A percentile compares a stretch with the other conserved stretches of the same genome.
phyloP scores from a whole-genome alignment of 2,329 filamentous ascomycete genomes.

The Emmonsia crescens region DNA sequence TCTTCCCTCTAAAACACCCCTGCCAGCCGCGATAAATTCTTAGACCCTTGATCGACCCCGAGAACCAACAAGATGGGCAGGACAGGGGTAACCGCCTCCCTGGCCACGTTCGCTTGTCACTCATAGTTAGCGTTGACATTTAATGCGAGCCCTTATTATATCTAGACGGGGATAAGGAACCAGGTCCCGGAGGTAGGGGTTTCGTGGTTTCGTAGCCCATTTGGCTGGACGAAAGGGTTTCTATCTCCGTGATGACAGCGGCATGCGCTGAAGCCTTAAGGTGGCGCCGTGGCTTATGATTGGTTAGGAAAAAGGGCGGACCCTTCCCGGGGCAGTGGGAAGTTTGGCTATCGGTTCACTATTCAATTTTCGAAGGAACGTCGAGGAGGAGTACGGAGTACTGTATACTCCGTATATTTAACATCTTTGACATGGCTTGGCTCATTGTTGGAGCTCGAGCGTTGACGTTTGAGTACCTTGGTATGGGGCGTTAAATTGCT shows the following conservation, averaged over 20 bases:
- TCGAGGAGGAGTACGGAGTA: too few relatives aligned
- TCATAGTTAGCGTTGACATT: neutral
- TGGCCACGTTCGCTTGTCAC: neutral
- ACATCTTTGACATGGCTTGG: neutral
- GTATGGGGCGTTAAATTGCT: neutral
- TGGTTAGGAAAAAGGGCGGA: neutral
- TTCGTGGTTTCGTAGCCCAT: neutral
- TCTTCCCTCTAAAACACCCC: neutral
- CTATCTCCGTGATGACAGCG: neutral
- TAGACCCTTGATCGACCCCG: neutral
- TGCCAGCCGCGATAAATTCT: neutral
- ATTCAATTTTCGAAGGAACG: neutral
- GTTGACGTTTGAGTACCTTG: neutral
- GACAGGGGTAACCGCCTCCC: neutral
- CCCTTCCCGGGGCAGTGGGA: neutral
- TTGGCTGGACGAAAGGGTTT: neutral
- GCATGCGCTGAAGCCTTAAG: neutral
- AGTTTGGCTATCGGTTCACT: neutral
- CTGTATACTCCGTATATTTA: too few relatives aligned
- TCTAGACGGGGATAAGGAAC: neutral
- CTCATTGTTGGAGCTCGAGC: neutral
- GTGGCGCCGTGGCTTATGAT: neutral
- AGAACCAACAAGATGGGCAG: neutral
- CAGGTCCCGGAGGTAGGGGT: neutral
- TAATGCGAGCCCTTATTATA: neutral